Percentiles rank a stretch among this genome's conserved stretches.
phyloP scores from a whole-genome alignment of 2,329 filamentous ascomycete genomes.

The Cladophialophora immunda region DNA sequence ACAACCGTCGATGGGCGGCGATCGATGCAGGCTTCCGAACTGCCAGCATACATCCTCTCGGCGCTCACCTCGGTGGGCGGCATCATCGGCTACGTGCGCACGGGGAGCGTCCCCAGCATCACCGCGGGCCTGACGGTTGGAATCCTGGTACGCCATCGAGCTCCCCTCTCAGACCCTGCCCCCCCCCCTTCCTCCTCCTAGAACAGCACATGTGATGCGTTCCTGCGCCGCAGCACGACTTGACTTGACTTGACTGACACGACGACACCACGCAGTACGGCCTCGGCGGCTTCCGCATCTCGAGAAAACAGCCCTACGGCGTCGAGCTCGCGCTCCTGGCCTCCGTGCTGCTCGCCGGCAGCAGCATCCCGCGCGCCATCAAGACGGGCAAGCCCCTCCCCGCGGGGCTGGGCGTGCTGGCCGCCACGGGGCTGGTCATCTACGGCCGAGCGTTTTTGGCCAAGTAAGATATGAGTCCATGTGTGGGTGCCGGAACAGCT shows the following conservation, averaged over 20 bases:
- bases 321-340: conserved; percentile 89
- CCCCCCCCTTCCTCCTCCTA: conserved; percentile 39
- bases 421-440: conserved; percentile 77
- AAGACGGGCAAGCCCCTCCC: conserved; percentile 84
- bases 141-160: conserved; percentile 59
- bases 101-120: conserved; percentile 85
- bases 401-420: conserved; percentile 77
- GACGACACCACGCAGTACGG: conserved; percentile 74
- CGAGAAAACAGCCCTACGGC: conserved; percentile 78
- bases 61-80: conserved; percentile 86
- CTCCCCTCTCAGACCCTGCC: conserved; percentile 18
- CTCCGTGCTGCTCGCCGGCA: conserved; percentile 82
- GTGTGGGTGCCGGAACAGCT: too few species aligned
- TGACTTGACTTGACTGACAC: too few species aligned
- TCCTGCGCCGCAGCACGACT: too few species aligned
- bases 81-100: conserved; percentile 83
- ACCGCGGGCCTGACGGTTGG: conserved; percentile 86
- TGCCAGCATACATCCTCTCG: conserved; percentile 80
- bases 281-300: conserved; percentile 81
- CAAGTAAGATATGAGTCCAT: too few species aligned
- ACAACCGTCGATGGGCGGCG: neutral
- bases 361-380: conserved; percentile 85
- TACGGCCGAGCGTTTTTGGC: conserved; percentile 75
- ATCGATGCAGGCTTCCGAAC: conserved; percentile 75
- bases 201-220: neutral